Evolutionary conservation across 768 basidiomycete species (phyloP), one percentile per base, ranked within the genome.

Genomic region (Tricholoma sp.): DNA sequence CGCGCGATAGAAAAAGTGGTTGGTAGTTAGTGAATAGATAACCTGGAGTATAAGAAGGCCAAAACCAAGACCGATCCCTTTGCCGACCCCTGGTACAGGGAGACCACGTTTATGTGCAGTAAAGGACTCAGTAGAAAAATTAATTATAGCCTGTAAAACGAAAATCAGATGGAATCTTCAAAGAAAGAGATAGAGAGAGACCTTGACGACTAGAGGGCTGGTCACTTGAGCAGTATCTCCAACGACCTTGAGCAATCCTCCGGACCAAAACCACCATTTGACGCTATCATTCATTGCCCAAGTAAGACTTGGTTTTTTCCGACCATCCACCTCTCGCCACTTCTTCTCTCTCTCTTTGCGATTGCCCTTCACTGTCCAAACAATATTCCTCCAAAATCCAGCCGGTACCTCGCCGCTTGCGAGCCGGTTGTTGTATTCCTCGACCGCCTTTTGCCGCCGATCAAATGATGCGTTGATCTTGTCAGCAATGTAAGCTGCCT

Each of bases 1-100:
- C 35, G 78, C 76, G 8, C 89, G 82, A 67, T 92, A 91, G 77
- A 94, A 93, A 72, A 89, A 94, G 63, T 94, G 91, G 58, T 95
- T 84, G 7, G 81, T 79, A 62, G 82, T 83, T 54, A 92, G 63
- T 0, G 88, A 89, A 0, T 84, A 68, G 34, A 86, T 66, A 32
- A 91, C 52, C 64, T 92, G 88, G 62, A 97, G 75, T 18, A 72
- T 67, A 56, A 94, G 75, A 1, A 98, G 79, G 22, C 70, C 81
- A 61, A 96, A 79, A 0, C 84, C 81, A 19, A 91, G 79, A 1
- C 91, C 92, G n/a, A 94, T 76, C 27, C 91, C 91, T 39, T 68
- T 71, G 3, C 80, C 79, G 45, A 82, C 69, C 10, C 71, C 58
- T 22, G 80, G 80, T 5, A 77, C 63, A 16, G 65, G 56, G 32